Evolutionary conservation across 2,329 filamentous ascomycete genomes (phyloP), one percentile per base, ranked within the genome.

Genomic region (Elsinoe arachidis): DNA sequence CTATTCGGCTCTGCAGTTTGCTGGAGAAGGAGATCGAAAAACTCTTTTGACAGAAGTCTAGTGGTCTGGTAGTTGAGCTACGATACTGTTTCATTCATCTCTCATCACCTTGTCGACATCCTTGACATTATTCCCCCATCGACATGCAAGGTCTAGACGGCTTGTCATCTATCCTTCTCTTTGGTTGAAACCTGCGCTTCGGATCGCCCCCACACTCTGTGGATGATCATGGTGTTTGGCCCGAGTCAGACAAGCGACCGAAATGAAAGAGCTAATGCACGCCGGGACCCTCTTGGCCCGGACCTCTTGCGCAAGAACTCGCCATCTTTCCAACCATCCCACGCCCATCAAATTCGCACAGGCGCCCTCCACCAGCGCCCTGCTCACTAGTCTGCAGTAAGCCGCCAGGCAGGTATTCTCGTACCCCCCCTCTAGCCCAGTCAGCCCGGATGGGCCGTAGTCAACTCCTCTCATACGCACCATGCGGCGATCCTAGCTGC

Each of bases 401-500:
- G 26, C 47, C 47, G 33, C 47, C 47, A 26, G 21, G 19, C 30
- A 33, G 11, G 26, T 35, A 49, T 33, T 49, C 23, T 49, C 23
- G 23, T 35, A 49, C 30, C 44, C 44, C 43, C 44, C 44, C 44
- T 34, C 44, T 26, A 49, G 44, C 44, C 44, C 46, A 51, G 33
- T 19, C 51, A 54, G 23, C 35, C 51, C 51, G 51, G 26, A 54
- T 54, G 51, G 34, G 33, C 51, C 34, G 34, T 54, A 55, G 53
- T 43, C 53, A 53, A 39, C 15, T 56, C 41, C 33, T 39, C 26
- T 38, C 33, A 47, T 56, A 33, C 41, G 21, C 43, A 56, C 54
- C 54, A 49, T 46, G 54, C 54, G 41, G 54, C 54, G 54, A 49
- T 56, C 54, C 23, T 56, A 47, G 54, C 54, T 56, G 38, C 43